Conservation (phyloP, 1,284 basidiomycete species). For the Sanghuangporus weigelae region DNA sequence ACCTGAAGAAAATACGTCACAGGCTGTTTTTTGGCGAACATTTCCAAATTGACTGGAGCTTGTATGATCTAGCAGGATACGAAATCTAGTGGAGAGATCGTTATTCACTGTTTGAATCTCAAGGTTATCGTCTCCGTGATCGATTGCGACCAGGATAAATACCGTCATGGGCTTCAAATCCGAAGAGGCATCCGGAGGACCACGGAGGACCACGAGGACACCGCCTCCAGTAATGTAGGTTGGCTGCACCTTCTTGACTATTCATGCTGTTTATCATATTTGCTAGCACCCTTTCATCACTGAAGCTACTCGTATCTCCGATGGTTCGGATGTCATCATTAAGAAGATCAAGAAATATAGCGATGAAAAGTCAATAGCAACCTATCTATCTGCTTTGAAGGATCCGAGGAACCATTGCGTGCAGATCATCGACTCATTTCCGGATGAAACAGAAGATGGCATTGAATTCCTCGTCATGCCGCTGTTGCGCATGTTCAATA, state of each 20-base stretch:
- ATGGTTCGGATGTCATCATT: background rate
- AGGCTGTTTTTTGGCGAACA: too few species aligned
- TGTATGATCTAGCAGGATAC: too few species aligned
- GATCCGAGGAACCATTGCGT: constrained; percentile 19
- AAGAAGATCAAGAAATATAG: background rate
- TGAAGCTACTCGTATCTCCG: background rate
- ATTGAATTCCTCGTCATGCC: constrained; percentile 11
- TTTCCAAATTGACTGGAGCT: too few species aligned
- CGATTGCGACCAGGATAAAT: constrained; percentile 17
- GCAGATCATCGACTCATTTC: constrained; percentile 16
- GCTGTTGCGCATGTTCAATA: constrained; percentile 1
- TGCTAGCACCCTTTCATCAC: background rate
- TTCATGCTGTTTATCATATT: too few species aligned
- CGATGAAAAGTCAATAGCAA: background rate
- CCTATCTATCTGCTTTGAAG: constrained; percentile 8
- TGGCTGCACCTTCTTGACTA: too few species aligned
- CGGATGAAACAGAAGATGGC: background rate
- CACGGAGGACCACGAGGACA: constrained; percentile 20
- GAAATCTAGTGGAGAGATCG: constrained; percentile 1
- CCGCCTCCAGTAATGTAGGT: background rate
- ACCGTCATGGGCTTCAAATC: constrained; percentile 21
- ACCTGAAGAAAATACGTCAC: too few species aligned
- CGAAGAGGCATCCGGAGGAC: constrained; percentile 1
- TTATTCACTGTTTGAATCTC: background rate
- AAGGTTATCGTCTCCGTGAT: background rate